A percentile compares a stretch with the other conserved stretches of the same genome.
Conservation (phyloP, 2,329 filamentous ascomycete genomes). For the Claviceps quebecensis region DNA sequence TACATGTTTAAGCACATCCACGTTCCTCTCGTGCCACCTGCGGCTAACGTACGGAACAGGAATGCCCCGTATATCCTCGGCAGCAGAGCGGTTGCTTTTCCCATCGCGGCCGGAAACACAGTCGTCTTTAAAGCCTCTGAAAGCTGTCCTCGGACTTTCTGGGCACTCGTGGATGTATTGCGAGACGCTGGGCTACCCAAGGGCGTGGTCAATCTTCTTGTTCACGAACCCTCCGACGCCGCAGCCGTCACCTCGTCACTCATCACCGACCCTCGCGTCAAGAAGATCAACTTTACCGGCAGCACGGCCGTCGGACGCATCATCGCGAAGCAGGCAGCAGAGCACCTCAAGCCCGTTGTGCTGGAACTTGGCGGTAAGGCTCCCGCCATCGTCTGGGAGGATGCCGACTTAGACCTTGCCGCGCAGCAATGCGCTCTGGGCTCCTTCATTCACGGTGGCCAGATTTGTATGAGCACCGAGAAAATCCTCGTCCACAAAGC, state of each 20-base stretch:
- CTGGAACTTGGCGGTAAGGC: slow-evolving; percentile 78
- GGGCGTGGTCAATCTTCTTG: slow-evolving; percentile 62
- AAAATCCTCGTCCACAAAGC: slow-evolving; percentile 46
- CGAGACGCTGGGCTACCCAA: slow-evolving; percentile 62
- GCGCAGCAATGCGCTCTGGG: slow-evolving; percentile 55
- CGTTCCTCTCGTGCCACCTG: neutral
- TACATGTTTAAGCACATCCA: too few species aligned
- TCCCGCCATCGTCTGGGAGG: slow-evolving; percentile 62
- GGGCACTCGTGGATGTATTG: slow-evolving; percentile 48
- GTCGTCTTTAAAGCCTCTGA: slow-evolving; percentile 61
- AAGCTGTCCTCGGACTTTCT: slow-evolving; percentile 48
- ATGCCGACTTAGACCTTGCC: slow-evolving; percentile 62
- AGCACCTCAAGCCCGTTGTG: slow-evolving; percentile 63
- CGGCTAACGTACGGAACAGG: slow-evolving; percentile 21
- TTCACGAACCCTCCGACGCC: slow-evolving; percentile 50
- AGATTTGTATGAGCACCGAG: slow-evolving; percentile 81
- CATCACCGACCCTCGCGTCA: slow-evolving; percentile 52
- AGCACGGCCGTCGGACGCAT: slow-evolving; percentile 60
- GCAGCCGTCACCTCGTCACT: slow-evolving; percentile 51
- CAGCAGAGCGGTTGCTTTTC: slow-evolving; percentile 40
- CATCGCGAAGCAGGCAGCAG: slow-evolving; percentile 54
- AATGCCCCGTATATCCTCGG: slow-evolving; percentile 44
- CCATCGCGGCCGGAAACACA: slow-evolving; percentile 68
- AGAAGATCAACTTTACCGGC: slow-evolving; percentile 81
- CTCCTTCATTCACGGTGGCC: slow-evolving; percentile 59